Percentiles rank a stretch among this genome's conserved stretches.
phyloP scores from a whole-genome alignment of 2,329 filamentous ascomycete genomes.

The Trichocomaceae sp. region DNA sequence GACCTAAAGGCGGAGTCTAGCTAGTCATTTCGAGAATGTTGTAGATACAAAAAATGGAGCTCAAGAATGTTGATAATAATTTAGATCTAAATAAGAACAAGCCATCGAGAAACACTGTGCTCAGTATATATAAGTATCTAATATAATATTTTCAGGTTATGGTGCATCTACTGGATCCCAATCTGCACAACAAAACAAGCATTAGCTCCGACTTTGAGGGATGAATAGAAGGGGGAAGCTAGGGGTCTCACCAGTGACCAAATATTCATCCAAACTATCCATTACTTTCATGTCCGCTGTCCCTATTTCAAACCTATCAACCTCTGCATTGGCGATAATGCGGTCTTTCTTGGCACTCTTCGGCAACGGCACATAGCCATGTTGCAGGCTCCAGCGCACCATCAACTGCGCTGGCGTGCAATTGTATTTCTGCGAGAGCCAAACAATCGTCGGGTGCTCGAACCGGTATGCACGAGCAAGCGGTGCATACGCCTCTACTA shows the following conservation, averaged over 20 bases:
- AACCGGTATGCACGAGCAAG: constrained; percentile 66
- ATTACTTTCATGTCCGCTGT: constrained; percentile 57
- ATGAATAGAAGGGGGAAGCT: background rate
- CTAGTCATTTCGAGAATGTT: background rate
- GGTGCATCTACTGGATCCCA: constrained; percentile 21
- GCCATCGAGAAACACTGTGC: background rate
- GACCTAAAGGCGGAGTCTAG: background rate
- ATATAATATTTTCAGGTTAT: constrained; percentile 2
- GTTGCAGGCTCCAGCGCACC: constrained; percentile 71
- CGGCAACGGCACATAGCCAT: constrained; percentile 64
- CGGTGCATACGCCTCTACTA: constrained; percentile 74
- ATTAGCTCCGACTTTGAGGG: background rate
- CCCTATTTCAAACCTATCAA: constrained; percentile 50
- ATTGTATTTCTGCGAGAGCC: constrained; percentile 59
- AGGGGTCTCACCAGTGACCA: constrained; percentile 59
- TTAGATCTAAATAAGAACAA: background rate
- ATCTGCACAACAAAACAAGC: constrained; percentile 4
- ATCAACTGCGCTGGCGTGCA: constrained; percentile 68
- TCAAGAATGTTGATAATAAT: background rate
- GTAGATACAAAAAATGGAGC: background rate
- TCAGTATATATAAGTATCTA: background rate
- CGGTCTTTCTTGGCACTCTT: constrained; percentile 61
- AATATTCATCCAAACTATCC: constrained; percentile 62
- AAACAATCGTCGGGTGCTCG: constrained; percentile 56
- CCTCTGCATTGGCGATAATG: constrained; percentile 58